Evolutionary conservation across 129 eudicot species (phyloP), one percentile per base, ranked within the genome.

Genomic region (Helianthus annuus): DNA sequence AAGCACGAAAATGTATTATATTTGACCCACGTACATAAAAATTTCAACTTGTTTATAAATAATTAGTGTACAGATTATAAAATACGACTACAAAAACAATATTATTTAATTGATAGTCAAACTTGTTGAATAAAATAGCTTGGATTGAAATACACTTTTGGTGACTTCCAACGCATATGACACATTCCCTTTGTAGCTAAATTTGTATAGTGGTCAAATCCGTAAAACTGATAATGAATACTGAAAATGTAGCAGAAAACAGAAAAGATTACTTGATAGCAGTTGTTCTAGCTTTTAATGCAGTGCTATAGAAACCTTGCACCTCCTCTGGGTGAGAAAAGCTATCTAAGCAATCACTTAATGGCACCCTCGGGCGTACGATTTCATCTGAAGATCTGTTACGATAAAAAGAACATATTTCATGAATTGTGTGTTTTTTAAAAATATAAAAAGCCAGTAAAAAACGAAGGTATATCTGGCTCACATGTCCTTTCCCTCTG

Each of bases 301-400:
- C 97, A 56, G 86, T 82, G 75, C 99, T 94, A 79, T 79, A 90
- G 75, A 90, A 94, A 24, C 88, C 97, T 73, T 80, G 90, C 83
- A 94, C 88, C 83, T 90, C 99, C 83, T 90, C 99, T n/a, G 86
- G 89, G 70, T 80, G 78, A 38, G 93, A 82, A 79, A 84, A 94
- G 84, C 84, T 80, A 46, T 85, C 80, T 73, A 94, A 52, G 69
- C 99, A 94, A 69, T 85, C 97, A 74, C 81, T 81, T 78, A 94
- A 72, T 4, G 87, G 93, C 59, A 94, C 97, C 80, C 99, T 86
- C 55, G 97, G 99, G 40, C 99, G 97, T 39, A 94, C 91, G 40
- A 88, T 86, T 84, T 94, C 96, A 72, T 84, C 87, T 0, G 88
- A 70, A 22, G 83, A 82, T 44, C 99, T 94, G 91, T 36, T 38